Evolutionary conservation across 495 filamentous ascomycete species (phyloP), one percentile per base, ranked within the genome.

Genomic region (Penicillium bialowiezense): DNA sequence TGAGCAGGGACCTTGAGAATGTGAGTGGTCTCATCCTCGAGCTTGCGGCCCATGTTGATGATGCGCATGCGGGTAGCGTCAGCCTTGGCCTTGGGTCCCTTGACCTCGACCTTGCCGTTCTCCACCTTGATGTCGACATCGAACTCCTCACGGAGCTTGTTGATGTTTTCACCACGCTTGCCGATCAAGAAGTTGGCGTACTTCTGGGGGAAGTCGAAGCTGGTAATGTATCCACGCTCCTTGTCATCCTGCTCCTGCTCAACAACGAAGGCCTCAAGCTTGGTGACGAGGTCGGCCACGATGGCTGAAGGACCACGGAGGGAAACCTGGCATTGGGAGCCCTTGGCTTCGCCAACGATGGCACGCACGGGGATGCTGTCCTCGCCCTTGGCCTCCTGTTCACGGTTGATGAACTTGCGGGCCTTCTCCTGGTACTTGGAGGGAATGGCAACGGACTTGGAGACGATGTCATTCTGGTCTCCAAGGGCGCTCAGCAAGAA

Each of bases 81-180:
- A 7, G 90, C 89, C 73, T 95, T 88, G 18, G 80, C 82, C 67
- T 82, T 78, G 10, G 84, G 84, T n/a, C 84, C 84, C 64, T 86
- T 86, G 58, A 87, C 74, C 52, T 85, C 82, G 26, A 86, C 81
- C 68, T 82, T 85, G 55, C 84, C 84, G 39, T 85, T 81, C 50
- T 82, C 76, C 28, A 97, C 82, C 62, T 95, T 88, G 56, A 99
- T 97, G 36, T 97, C 93, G 26, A 99, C 95, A 63, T 97, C 95
- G 56, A 95, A 95, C 63, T 93, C 90, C 26, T 97, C 93, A 14
- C 91, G 87, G n/a, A 96, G 76, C 62, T 95, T 91, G 51, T 89
- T 89, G 70, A 97, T 93, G 67, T 92, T 92, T 70, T 91, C 91
- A 19, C 93, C 93, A 32, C 84, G 82, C 64, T 87, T 89, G 48